A percentile compares a stretch with the other conserved stretches of the same genome.
These are phyloP conservation scores for Tolypocladium tundrense DNA, from an alignment of 2,329 filamentous ascomycete genomes.

Conservation along the genomic window DNA sequence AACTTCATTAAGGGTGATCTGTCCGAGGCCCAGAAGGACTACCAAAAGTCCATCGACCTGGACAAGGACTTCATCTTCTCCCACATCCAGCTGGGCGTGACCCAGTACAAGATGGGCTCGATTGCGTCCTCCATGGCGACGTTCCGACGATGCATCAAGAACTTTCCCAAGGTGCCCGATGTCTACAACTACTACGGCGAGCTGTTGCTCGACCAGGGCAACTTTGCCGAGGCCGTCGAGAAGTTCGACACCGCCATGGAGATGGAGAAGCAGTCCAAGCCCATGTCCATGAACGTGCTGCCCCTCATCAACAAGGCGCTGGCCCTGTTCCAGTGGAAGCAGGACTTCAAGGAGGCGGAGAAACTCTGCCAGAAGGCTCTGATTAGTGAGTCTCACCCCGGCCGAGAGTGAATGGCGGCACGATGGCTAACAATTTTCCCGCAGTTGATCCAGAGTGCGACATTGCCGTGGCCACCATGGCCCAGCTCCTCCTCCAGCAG, in stretches of 20 bases:
- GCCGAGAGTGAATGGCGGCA: background rate
- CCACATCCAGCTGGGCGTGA: slow-evolving; percentile 97
- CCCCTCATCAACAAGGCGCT: slow-evolving; percentile 98
- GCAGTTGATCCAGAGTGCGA: slow-evolving; percentile 96
- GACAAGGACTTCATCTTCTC: slow-evolving; percentile 97
- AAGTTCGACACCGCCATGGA: slow-evolving; percentile 98
- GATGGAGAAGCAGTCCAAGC: slow-evolving; percentile 92
- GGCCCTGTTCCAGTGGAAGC: slow-evolving; percentile 96
- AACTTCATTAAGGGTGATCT: slow-evolving; percentile 97
- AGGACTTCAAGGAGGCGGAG: slow-evolving; percentile 89
- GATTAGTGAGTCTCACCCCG: slow-evolving; percentile 60
- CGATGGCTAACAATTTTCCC: slow-evolving; percentile 22
- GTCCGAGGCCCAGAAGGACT: slow-evolving; percentile 89
- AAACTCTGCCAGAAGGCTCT: slow-evolving; percentile 94
- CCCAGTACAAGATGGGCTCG: slow-evolving; percentile 99
- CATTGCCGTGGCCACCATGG: slow-evolving; percentile 97
- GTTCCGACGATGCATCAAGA: slow-evolving; percentile 95
- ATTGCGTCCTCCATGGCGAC: slow-evolving; percentile 98
- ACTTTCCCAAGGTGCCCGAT: slow-evolving; percentile 91
- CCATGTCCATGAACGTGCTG: slow-evolving; percentile 92
- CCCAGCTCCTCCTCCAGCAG: slow-evolving; percentile 91
- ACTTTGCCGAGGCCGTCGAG: slow-evolving; percentile 89
- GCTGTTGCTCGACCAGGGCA: slow-evolving; percentile 89
- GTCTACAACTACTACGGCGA: slow-evolving; percentile 99
- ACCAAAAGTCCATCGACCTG: slow-evolving; percentile 97